Evolutionary conservation across 2,329 filamentous ascomycete species (phyloP), one percentile per base, ranked within the genome.

Genomic region (Neofusicoccum ribis): DNA sequence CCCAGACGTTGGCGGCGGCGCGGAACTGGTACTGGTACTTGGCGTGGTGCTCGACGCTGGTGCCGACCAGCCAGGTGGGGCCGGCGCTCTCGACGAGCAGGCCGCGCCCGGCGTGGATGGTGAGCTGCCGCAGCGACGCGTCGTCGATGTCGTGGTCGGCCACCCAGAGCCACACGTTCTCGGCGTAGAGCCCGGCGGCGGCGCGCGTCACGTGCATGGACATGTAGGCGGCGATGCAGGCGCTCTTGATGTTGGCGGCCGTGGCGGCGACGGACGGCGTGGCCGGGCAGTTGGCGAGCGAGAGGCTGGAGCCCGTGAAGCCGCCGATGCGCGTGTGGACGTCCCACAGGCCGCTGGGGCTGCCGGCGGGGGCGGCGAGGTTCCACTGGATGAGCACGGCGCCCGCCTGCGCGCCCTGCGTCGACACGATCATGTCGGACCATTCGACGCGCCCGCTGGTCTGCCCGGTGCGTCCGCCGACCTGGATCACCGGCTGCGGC

Each of bases 121-220:
- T 90, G 77, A 94, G 89, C 77, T 94, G 90, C 1, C 80, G 87
- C 76, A 91, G 86, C 72, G 90, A 89, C 2, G 78, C 69, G 12
- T 88, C 84, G 76, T 97, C 93, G 27, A 97, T 89, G 74, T 96
- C 91, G 80, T 97, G 94, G 76, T 97, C 93, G 0, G 93, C 87
- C 36, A 92, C 89, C 93, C 93, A 97, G 76, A 91, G 88, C 93
- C 93, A 97, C 58, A 86, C 89, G 80, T 97, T 96, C 79, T 96
- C 92, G 64, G 96, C 82, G 78, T 96, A 96, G 46, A 89, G 84
- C 0, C 73, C 73, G 2, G 87, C 88, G 0, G 80, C 84, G 12
- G 81, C 78, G 50, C 79, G 75, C 3, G 86, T 87, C 54, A 87
- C 67, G 56, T 82, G 80, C 49, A 81, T 67, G 1, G 76, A 70